Evolutionary conservation across 768 basidiomycete species (phyloP).

Genomic region (Tulasnella sp.): DNA sequence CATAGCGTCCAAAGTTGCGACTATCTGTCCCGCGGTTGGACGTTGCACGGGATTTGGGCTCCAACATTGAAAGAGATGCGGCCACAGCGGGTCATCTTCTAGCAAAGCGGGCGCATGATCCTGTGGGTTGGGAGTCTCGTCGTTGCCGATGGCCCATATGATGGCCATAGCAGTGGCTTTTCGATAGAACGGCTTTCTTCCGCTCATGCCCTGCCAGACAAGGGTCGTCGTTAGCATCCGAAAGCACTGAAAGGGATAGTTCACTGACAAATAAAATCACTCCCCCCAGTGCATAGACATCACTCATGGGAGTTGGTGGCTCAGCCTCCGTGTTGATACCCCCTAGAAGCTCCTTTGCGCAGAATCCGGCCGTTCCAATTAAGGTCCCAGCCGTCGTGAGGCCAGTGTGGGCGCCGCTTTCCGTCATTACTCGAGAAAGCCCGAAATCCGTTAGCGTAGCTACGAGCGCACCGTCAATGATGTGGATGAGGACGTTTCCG

Average conservation of each 20-base stretch:
- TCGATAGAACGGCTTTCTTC: neutral
- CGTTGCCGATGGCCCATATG: neutral
- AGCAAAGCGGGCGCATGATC: neutral
- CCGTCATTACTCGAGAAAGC: neutral
- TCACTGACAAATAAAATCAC: neutral
- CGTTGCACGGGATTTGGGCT: neutral
- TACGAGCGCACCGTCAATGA: neutral
- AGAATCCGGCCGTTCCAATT: neutral
- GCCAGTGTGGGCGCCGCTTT: neutral
- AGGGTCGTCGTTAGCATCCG: too few relatives aligned
- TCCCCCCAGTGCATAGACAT: neutral
- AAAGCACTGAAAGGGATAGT: neutral
- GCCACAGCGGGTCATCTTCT: neutral
- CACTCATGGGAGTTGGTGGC: neutral
- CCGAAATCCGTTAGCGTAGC: neutral
- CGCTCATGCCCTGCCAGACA: neutral
- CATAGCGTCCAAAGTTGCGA: neutral
- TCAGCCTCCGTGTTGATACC: neutral
- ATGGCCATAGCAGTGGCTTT: neutral
- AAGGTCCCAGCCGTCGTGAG: neutral
- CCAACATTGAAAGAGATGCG: neutral
- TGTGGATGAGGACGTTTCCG: neutral
- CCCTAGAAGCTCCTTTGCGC: neutral
- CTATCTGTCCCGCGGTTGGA: neutral
- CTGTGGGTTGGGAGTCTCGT: neutral